Base-by-base conservation (phyloP, 192 early-diverging fungal species). In the Thamnidium elegans region DNA sequence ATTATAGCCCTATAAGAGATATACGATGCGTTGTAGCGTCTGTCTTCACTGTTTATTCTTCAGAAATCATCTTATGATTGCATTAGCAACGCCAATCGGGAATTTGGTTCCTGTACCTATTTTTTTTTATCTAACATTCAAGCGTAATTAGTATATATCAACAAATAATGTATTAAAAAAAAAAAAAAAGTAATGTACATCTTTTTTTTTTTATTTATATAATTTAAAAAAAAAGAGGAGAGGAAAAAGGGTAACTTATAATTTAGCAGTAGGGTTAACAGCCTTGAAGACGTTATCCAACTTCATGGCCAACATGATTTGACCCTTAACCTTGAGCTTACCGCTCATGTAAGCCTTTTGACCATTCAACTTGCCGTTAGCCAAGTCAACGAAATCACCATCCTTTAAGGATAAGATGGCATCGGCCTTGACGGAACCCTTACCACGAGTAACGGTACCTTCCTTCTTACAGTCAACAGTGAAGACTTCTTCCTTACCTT, bases 341-440 rank as follows among this genome's bases (percentile, higher is more conserved):
- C 96, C 92, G 42, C 81, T 70, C 93, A 95, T 94, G 75, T 94
- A 97, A 50, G 92, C 86, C 76, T 92, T 90, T 86, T 97, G 95
- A 17, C 90, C 89, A 58, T 90, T 94, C 52, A 92, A 71, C 79
- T 92, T 94, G 62, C 94, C 95, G 15, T 78, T 74, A 19, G 91
- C 89, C 58, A 98, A 69, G 44, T 86, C 88, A 42, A 94, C 81
- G 84, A 98, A 94, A 70, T 90, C 91, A 42, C 75, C 74, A 71
- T 98, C 96, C 43, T 72, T 75, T 69, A 96, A 72, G 32, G 76
- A 74, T 17, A 97, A 78, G 30, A 77, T 86, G 44, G 93, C 83
- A 70, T 94, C 92, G 30, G 94, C 80, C 68, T 90, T 81, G 15
- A 79, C 68, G 44, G 81, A 66, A 50, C 85, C 83, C 53, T 77